Evolutionary conservation across 75 land plant genomes (phyloP).

Genomic region (Sequoiadendron giganteum): DNA sequence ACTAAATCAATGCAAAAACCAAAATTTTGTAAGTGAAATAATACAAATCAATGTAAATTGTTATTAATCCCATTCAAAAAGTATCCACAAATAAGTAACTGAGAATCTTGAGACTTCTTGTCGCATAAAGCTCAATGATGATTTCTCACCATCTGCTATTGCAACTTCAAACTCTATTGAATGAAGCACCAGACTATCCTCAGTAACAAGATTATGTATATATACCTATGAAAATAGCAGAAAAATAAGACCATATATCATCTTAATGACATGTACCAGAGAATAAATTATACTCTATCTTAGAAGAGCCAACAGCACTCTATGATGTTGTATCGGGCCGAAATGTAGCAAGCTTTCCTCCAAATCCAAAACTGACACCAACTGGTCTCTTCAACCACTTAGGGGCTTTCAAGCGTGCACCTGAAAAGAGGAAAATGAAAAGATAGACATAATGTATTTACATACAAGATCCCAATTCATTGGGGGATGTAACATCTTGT

Average conservation of each 20-base stretch:
- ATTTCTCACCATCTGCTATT: constrained; percentile 69
- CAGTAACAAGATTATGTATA: constrained; percentile 68
- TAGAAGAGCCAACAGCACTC: constrained; percentile 36
- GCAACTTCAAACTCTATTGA: constrained; percentile 89
- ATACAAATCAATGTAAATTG: too few species aligned
- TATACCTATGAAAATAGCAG: constrained; percentile 47
- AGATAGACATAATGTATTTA: background rate
- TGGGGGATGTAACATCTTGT: too few species aligned
- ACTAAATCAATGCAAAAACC: too few species aligned
- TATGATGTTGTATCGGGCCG: constrained; percentile 30
- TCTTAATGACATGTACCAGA: background rate
- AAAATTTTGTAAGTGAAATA: too few species aligned
- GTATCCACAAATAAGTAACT: constrained; percentile 32
- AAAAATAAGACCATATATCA: background rate
- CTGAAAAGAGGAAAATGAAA: constrained; percentile 2
- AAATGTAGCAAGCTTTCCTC: constrained; percentile 87
- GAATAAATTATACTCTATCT: constrained; percentile 31
- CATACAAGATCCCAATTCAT: too few species aligned
- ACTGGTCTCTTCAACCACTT: constrained; percentile 90
- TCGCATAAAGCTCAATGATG: constrained; percentile 75
- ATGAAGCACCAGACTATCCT: constrained; percentile 61
- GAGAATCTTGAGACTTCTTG: constrained; percentile 56
- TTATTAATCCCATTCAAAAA: constrained; percentile 4
- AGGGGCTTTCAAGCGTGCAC: constrained; percentile 81
- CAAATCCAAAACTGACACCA: constrained; percentile 95